These are phyloP conservation scores for Metschnikowia baotianmanensis DNA, from an alignment of 805 yeast species.

Conservation along the genomic window DNA sequence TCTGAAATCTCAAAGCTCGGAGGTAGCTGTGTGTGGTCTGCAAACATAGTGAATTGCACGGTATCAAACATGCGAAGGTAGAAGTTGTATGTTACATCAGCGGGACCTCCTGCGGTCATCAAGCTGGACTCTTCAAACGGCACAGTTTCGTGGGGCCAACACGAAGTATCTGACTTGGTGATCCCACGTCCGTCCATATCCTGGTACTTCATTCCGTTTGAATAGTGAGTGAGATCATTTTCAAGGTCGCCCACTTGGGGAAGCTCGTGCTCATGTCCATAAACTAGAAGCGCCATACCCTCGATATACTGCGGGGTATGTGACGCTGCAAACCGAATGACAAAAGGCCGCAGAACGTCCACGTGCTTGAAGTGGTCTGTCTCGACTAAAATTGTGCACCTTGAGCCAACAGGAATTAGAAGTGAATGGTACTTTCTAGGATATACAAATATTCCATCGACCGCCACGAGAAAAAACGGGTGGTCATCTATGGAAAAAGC, in stretches of 20 bases:
- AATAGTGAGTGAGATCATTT: background rate
- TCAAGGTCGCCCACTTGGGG: background rate
- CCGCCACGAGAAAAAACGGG: slow-evolving; percentile 27
- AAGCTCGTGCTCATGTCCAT: slow-evolving; percentile 15
- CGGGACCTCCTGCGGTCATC: slow-evolving; percentile 14
- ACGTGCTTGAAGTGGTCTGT: slow-evolving; percentile 20
- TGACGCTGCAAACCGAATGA: slow-evolving; percentile 28
- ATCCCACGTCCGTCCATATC: slow-evolving; percentile 23
- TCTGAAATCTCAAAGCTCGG: slow-evolving; percentile 25
- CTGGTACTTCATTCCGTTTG: slow-evolving; percentile 22
- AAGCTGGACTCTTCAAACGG: slow-evolving; percentile 17
- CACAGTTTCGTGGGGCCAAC: slow-evolving; percentile 20
- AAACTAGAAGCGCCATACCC: slow-evolving; percentile 25
- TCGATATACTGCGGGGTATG: slow-evolving; percentile 29
- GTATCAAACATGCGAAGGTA: slow-evolving; percentile 30
- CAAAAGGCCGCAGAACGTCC: slow-evolving; percentile 19
- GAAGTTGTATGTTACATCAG: slow-evolving; percentile 27
- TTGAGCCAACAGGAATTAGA: slow-evolving; percentile 31
- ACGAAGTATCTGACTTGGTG: slow-evolving; percentile 11
- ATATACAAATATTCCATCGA: slow-evolving; percentile 30
- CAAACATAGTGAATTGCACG: slow-evolving; percentile 27
- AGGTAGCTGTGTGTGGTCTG: slow-evolving; percentile 19
- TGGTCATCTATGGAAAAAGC: slow-evolving; percentile 34
- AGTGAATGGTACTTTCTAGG: slow-evolving; percentile 26
- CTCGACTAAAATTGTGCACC: slow-evolving; percentile 26